Evolutionary conservation across 2,329 filamentous ascomycete species (phyloP), one percentile per base, ranked within the genome.

Genomic region (Dactylellina cionopaga): DNA sequence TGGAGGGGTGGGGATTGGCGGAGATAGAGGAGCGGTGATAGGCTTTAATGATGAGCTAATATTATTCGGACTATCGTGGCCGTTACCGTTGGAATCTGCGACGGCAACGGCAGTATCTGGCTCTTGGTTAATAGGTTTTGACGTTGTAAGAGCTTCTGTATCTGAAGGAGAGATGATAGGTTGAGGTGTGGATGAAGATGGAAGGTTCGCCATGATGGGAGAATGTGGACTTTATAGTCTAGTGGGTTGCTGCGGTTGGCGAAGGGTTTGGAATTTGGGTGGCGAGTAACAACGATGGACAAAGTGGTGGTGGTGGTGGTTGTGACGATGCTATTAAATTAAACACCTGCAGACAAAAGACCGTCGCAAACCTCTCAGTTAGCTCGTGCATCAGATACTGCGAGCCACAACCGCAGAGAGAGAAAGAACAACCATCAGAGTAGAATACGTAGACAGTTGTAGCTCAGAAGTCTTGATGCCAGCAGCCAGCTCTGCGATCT

Each of bases 11-110:
- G 77, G 76, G 46, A 77, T 77, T 37, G 72, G 74, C 59, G 75
- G 75, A 46, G 76, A 78, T 65, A 75, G 69, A 60, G 76, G 76
- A 27, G 76, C 76, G 59, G 75, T 76, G 65, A 77, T 75, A 54
- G 71, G 74, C 65, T 77, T 76, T 70, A 62, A 43, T 13, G 63
- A 56, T 35, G 56, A 19, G 24, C 29, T 39, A 5, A 27, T 39
- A 5, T 29, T 5, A 43, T 33, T 19, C n/a, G 22, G 11, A 13
- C 49, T 60, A 24, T 47, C 25, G 52, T 44, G 5, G 31, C 37
- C 31, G 35, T 63, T 37, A 19, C 63, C 41, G 24, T 68, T 46
- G 24, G 64, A 31, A 27, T 74, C 60, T 19, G 62, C 37, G 29
- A 37, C 44, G 17, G 54, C 55, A 44, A 62, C 47, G 3, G 62